Evolutionary conservation across 2,329 filamentous ascomycete genomes (phyloP), one percentile per base, ranked within the genome.

Genomic region (Nemania serpens): DNA sequence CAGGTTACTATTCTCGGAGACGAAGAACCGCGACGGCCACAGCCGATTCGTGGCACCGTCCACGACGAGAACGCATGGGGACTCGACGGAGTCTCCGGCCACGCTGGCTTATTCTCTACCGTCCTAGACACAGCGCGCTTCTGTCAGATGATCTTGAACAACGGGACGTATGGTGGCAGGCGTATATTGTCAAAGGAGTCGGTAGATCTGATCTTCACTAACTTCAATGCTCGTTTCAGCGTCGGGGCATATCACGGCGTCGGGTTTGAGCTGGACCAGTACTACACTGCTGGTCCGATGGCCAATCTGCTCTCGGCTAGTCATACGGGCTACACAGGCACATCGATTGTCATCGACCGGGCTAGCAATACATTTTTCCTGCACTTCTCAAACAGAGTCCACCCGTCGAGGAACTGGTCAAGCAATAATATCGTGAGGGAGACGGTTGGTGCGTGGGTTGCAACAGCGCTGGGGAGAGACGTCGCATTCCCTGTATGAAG

Each of bases 391-490:
- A 62, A 55, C 11, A 55, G 60, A 39, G 51, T 58, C 7, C 60
- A 59, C 20, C 60, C 55, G 3, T 62, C 55, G 22, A 55, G 55
- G 47, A 49, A 52, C 17, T 59, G 60, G 60, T 59, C 60, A 2
- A 62, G 60, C 36, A 62, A 62, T 36, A 62, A 62, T 17, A 56
- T 59, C 42, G 55, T 62, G 25, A 55, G 60, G 36, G 55, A 62
- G 42, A 59, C 60, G 18, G 39, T 62, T 5, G 60, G 60, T n/a
- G 55, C 55, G 1, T 59, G 60, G 60, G 60, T 59, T 34, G 60
- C 60, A 9, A 59, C 50, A 11, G 45, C 60, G 10, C 51, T 62
- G 1, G 60, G 55, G n/a, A 55, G 51, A 9, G 36, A 62, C 12
- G 46, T 59, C 55, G 18, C 36, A 3, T 62, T 62, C 13, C 60